These are phyloP conservation scores for Nakazawaea molendinolei DNA, from an alignment of 805 yeast species.

Conservation along the genomic window DNA sequence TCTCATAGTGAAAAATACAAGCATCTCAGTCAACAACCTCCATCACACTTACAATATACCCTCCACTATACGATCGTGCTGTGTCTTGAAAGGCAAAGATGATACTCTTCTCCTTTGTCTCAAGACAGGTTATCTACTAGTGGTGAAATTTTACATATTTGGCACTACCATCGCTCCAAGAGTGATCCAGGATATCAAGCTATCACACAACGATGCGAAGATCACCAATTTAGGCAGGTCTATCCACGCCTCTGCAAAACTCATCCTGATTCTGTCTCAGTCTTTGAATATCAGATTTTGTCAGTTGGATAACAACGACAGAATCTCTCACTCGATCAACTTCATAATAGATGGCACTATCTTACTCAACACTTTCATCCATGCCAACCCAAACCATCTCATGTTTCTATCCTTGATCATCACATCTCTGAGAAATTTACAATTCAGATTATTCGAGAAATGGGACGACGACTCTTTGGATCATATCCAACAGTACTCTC, in stretches of 20 bases:
- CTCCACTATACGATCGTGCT: conserved; percentile 6
- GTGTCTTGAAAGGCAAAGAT: conserved; percentile 6
- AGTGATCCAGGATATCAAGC: conserved; percentile 12
- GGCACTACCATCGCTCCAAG: conserved; percentile 18
- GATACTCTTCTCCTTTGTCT: conserved; percentile 22
- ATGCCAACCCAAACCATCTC: conserved; percentile 11
- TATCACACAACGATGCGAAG: conserved; percentile 8
- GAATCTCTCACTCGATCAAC: conserved; percentile 17
- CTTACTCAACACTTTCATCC: conserved; percentile 18
- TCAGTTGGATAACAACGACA: background rate
- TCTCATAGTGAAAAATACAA: conserved; percentile 2
- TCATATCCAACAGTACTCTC: conserved; percentile 16
- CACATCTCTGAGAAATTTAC: conserved; percentile 18
- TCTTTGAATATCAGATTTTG: conserved; percentile 14
- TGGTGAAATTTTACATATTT: conserved; percentile 16
- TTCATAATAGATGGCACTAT: conserved; percentile 19
- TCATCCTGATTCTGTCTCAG: conserved; percentile 21
- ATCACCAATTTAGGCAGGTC: conserved; percentile 16
- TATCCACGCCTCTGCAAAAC: conserved; percentile 12
- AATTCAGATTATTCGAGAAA: conserved; percentile 20
- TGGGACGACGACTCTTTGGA: conserved; percentile 13
- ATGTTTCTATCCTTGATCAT: conserved; percentile 18
- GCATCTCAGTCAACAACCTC: conserved; percentile 6
- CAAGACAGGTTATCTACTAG: conserved; percentile 16
- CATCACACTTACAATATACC: conserved; percentile 4